Conservation (phyloP, 2,329 filamentous ascomycete species). For the Diaporthe eres region DNA sequence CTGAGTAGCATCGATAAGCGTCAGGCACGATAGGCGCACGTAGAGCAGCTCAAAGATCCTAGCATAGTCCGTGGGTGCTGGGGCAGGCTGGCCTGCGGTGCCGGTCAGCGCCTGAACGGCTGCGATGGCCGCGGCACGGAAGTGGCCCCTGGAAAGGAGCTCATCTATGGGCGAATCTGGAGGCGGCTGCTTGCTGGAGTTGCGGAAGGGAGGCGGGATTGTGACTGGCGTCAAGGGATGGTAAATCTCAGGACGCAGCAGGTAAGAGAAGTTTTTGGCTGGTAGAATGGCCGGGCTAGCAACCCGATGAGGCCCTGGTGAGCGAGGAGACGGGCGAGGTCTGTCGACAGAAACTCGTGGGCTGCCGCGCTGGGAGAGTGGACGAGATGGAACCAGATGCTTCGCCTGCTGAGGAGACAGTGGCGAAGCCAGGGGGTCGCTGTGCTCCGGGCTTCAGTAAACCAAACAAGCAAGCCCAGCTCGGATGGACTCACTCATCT, state of each 20-base stretch:
- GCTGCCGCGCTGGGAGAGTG: slow-evolving; percentile 44
- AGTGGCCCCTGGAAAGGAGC: slow-evolving; percentile 81
- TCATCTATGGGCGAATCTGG: slow-evolving; percentile 75
- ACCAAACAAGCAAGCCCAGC: slow-evolving; percentile 4
- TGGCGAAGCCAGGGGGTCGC: slow-evolving; percentile 46
- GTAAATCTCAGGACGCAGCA: slow-evolving; percentile 85
- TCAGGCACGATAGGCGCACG: slow-evolving; percentile 84
- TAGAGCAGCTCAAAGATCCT: slow-evolving; percentile 85
- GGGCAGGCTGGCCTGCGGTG: slow-evolving; percentile 53
- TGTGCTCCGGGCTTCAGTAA: slow-evolving; percentile 40
- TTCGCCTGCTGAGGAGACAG: slow-evolving; percentile 44
- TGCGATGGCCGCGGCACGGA: slow-evolving; percentile 81
- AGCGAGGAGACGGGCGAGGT: slow-evolving; percentile 46
- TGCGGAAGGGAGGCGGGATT: slow-evolving; percentile 76
- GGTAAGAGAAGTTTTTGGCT: slow-evolving; percentile 83
- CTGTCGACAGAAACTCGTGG: slow-evolving; percentile 46
- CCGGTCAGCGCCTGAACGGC: slow-evolving; percentile 73
- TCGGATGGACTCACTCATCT: slow-evolving; percentile 74
- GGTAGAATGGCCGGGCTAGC: slow-evolving; percentile 51
- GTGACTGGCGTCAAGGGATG: slow-evolving; percentile 80
- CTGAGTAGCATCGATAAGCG: slow-evolving; percentile 80
- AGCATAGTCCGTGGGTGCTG: slow-evolving; percentile 69
- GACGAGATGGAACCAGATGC: slow-evolving; percentile 42
- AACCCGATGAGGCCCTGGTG: slow-evolving; percentile 50
- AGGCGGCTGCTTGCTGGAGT: slow-evolving; percentile 74